phyloP scores from a whole-genome alignment of 345 rosid genomes.

The Lepidium sativum region DNA sequence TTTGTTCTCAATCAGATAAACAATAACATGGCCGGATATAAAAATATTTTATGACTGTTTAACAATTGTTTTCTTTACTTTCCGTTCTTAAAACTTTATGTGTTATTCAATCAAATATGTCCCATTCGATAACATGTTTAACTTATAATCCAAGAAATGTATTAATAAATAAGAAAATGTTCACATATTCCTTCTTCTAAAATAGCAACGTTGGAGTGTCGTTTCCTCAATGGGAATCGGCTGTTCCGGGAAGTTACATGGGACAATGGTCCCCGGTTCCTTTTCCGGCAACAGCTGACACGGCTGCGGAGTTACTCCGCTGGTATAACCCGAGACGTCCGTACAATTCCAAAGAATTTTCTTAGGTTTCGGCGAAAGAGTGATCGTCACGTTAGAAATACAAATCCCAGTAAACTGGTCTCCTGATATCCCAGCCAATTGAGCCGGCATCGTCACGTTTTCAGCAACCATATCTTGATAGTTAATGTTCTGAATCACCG shows the following conservation, averaged over 20 bases:
- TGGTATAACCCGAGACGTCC: conserved; percentile 45
- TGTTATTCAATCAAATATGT: conserved; percentile 2
- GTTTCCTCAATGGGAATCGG: conserved; percentile 45
- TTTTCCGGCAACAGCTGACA: conserved; percentile 43
- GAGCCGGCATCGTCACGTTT: conserved; percentile 63
- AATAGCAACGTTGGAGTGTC: conserved; percentile 37
- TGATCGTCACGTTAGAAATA: conserved; percentile 67
- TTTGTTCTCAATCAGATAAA: not conserved
- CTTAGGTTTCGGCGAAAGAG: conserved; percentile 36
- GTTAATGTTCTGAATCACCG: conserved; percentile 52
- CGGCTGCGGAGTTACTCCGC: conserved; percentile 53
- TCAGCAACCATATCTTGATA: conserved; percentile 63
- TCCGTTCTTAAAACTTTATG: not conserved
- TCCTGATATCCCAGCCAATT: conserved; percentile 50
- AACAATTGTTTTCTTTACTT: not conserved
- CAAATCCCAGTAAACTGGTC: conserved; percentile 64
- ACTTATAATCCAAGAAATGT: not conserved
- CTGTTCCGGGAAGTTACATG: conserved; percentile 55
- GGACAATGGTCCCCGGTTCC: conserved; percentile 23
- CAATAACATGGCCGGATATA: not conserved
- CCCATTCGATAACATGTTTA: not conserved
- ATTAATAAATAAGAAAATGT: not conserved
- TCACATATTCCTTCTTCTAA: conserved; percentile 26
- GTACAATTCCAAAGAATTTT: conserved; percentile 79
- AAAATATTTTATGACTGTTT: not conserved